Conservation (phyloP, 345 rosid genomes). For the Streptanthus diversifolius region DNA sequence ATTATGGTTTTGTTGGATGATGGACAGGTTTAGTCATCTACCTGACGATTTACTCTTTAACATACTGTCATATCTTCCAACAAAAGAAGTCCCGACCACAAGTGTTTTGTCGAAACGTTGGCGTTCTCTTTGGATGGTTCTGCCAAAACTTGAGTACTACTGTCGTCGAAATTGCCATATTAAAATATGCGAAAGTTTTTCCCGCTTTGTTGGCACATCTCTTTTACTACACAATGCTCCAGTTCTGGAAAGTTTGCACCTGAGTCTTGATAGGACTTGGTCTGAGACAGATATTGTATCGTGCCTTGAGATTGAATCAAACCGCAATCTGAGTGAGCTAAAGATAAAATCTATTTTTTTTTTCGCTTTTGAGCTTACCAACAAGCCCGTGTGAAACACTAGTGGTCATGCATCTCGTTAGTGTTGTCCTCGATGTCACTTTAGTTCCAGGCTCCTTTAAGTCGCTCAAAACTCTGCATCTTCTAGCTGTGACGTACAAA, state of each 20-base stretch:
- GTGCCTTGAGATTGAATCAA: background rate
- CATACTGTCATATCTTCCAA: background rate
- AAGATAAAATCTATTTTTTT: background rate
- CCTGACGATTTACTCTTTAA: conserved; percentile 4
- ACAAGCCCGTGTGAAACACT: background rate
- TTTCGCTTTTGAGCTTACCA: background rate
- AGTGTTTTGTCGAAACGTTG: conserved; percentile 1
- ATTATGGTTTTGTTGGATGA: background rate
- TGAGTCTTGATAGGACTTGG: background rate
- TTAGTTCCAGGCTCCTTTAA: background rate
- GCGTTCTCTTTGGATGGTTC: background rate
- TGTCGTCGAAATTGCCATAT: background rate
- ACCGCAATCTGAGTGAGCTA: background rate
- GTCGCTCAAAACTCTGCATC: background rate
- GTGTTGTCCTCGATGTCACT: background rate
- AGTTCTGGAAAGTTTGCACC: background rate
- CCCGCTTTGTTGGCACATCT: background rate
- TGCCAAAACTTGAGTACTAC: background rate
- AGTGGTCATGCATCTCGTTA: background rate
- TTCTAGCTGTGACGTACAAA: background rate
- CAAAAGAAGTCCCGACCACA: background rate
- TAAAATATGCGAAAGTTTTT: background rate
- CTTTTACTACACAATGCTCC: background rate
- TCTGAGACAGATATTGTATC: background rate
- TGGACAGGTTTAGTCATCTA: background rate